Conservation (phyloP, 1,139 yeast genomes). For the Suhomyces bokatorum region DNA sequence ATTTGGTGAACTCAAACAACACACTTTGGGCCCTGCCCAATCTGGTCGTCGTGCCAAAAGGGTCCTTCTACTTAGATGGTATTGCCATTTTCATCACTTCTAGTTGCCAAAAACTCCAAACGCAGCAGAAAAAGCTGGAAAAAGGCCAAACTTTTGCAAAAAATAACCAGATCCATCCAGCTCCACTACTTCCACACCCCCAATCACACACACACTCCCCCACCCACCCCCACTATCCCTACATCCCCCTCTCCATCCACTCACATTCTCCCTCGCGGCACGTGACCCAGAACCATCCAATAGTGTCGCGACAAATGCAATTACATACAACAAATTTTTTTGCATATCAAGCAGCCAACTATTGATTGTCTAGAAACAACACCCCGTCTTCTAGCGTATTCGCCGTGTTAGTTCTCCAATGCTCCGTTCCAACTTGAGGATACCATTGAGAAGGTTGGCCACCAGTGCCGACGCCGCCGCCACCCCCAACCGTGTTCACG, state of each 20-base stretch:
- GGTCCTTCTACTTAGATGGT: no score
- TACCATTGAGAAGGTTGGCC: conserved; percentile 37
- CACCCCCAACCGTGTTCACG: conserved; percentile 61
- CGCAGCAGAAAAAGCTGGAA: no score
- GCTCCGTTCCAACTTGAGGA: conserved; percentile 18
- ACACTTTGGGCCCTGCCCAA: no score
- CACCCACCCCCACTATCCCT: neutral
- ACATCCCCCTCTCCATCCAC: neutral
- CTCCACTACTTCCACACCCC: no score
- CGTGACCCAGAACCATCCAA: conserved; percentile 16
- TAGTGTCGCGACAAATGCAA: conserved; percentile 19
- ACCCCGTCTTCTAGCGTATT: conserved; percentile 1
- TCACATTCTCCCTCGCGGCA: conserved; percentile 1
- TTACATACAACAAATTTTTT: conserved; percentile 17
- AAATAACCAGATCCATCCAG: no score
- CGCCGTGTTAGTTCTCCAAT: conserved; percentile 8
- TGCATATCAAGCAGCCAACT: conserved; percentile 5
- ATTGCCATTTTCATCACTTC: no score
- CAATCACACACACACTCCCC: no score
- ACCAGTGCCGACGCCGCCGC: conserved; percentile 49
- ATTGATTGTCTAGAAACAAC: conserved; percentile 6
- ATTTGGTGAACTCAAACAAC: no score
- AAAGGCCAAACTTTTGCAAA: no score
- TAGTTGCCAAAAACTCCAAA: no score
- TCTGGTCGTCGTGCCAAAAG: no score